Evolutionary conservation across 1,284 basidiomycete species (phyloP).

Genomic region (Heterobasidion parviporum): DNA sequence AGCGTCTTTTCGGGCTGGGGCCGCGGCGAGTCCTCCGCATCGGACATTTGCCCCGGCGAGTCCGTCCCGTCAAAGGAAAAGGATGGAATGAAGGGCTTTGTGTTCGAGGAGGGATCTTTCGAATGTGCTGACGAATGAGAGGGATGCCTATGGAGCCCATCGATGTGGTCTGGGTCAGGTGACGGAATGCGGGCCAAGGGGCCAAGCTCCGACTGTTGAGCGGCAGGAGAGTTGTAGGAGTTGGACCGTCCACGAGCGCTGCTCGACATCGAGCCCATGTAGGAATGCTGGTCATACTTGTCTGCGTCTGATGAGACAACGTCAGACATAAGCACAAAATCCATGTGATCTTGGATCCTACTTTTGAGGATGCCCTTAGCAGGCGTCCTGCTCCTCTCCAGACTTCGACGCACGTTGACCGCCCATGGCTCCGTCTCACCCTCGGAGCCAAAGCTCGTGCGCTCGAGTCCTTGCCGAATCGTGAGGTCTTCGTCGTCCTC

Average conservation of each 20-base stretch:
- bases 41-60: slow-evolving; percentile 29
- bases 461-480: slow-evolving; percentile 47
- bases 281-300: slow-evolving; percentile 52
- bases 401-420: slow-evolving; percentile 56
- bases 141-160: slow-evolving; percentile 67
- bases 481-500: slow-evolving; percentile 41
- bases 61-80: slow-evolving; percentile 46
- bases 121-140: slow-evolving; percentile 37
- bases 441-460: slow-evolving; percentile 36
- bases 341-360: slow-evolving; percentile 29
- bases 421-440: slow-evolving; percentile 64
- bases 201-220: slow-evolving; percentile 47
- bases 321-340: neutral
- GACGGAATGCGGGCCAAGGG: slow-evolving; percentile 74
- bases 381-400: slow-evolving; percentile 59
- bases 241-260: slow-evolving; percentile 58
- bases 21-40: slow-evolving; percentile 13
- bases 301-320: slow-evolving; percentile 40
- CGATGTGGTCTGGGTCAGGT: slow-evolving; percentile 78
- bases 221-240: slow-evolving; percentile 63
- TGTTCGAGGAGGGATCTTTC: neutral
- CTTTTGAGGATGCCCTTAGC: slow-evolving; percentile 87
- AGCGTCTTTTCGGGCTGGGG: slow-evolving; percentile 30
- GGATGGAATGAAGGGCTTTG: slow-evolving; percentile 43
- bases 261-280: slow-evolving; percentile 27